A percentile compares a stretch with the other conserved stretches of the same genome.
Evolutionary conservation across 2,329 filamentous ascomycete species (phyloP).

Genomic region (Fusarium tanahbumbuense): DNA sequence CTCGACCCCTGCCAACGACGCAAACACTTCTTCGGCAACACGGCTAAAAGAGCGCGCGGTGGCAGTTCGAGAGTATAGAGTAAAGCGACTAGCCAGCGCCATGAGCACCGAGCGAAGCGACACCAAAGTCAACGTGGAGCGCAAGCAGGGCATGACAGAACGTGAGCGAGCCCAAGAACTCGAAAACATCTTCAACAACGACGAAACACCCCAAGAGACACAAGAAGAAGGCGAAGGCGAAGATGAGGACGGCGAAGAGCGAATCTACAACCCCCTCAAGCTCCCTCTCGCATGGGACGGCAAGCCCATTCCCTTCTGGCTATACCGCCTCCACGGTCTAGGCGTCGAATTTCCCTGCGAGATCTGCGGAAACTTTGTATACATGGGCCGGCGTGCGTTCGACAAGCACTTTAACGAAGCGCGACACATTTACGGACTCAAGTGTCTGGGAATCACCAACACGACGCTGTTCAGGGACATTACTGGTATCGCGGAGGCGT

Average conservation of each 20-base stretch:
- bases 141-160: constrained; percentile 97
- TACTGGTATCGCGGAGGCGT: constrained; percentile 88
- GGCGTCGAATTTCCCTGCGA: constrained; percentile 96
- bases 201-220: constrained; percentile 49
- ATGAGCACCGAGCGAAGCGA: constrained; percentile 91
- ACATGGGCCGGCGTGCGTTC: constrained; percentile 95
- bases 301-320: constrained; percentile 98
- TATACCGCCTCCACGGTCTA: constrained; percentile 95
- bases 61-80: constrained; percentile 86
- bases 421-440: constrained; percentile 90
- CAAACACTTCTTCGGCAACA: constrained; percentile 54
- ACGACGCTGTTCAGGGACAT: constrained; percentile 94
- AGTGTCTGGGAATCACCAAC: constrained; percentile 93
- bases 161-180: constrained; percentile 94
- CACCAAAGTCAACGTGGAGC: constrained; percentile 93
- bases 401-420: constrained; percentile 99
- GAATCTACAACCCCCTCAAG: constrained; percentile 96
- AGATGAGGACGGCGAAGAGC: constrained; percentile 83
- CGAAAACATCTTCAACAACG: constrained; percentile 77
- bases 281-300: constrained; percentile 97
- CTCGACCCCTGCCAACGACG: constrained; percentile 47
- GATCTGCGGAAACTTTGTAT: constrained; percentile 98
- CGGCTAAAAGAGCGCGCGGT: constrained; percentile 89
- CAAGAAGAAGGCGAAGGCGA: constrained; percentile 72
- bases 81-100: constrained; percentile 80